phyloP scores from a whole-genome alignment of 2,329 filamentous ascomycete genomes.

The Arachnomyces sp. region DNA sequence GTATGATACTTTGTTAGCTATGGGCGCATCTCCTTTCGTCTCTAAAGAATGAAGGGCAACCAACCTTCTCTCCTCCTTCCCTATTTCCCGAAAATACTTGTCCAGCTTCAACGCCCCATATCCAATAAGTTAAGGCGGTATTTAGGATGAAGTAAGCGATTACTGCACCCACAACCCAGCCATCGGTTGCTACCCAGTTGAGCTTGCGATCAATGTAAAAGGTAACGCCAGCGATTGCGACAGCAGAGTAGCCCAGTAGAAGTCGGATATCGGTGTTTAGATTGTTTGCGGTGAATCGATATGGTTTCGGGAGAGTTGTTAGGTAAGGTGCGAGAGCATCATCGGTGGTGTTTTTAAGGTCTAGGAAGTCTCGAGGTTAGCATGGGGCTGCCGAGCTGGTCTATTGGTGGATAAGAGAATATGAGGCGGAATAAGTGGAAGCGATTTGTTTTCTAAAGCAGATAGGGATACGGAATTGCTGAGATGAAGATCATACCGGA shows the following conservation, averaged over 20 bases:
- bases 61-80: conserved; percentile 52
- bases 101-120: conserved; percentile 73
- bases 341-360: conserved; percentile 94
- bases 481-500: conserved; percentile 28
- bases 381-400: conserved; percentile 3
- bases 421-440: conserved; percentile 11
- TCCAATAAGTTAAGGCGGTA: conserved; percentile 70
- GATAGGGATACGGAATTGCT: background rate
- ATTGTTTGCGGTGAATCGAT: conserved; percentile 70
- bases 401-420: conserved; percentile 1
- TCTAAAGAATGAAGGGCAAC: conserved; percentile 11
- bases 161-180: conserved; percentile 73
- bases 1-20: conserved; percentile 4
- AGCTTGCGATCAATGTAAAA: conserved; percentile 89
- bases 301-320: conserved; percentile 61
- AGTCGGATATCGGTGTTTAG: conserved; percentile 74
- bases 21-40: background rate
- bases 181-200: conserved; percentile 80
- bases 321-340: conserved; percentile 93
- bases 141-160: conserved; percentile 73
- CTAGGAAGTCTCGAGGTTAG: conserved; percentile 39
- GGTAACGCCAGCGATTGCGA: conserved; percentile 69
- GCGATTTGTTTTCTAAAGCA: conserved; percentile 1
- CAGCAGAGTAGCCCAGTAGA: conserved; percentile 72
- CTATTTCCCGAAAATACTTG: conserved; percentile 71